Base-by-base conservation (phyloP, 345 rosid species). In the Populus deltoides region DNA sequence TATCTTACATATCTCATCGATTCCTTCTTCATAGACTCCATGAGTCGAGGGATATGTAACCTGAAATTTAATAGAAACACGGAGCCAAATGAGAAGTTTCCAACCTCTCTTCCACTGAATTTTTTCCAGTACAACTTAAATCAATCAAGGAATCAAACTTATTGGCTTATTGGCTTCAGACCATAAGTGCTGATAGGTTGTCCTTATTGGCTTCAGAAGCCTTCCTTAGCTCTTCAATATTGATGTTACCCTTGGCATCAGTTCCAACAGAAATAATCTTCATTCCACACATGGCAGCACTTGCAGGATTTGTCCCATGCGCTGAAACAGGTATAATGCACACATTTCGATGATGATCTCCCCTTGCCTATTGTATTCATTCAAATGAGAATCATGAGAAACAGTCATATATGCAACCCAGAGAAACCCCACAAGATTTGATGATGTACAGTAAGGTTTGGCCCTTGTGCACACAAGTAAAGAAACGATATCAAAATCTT, bases 251-350 rank as follows among this genome's bases (percentile, higher is more conserved):
- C 89, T 92, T 94, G 75, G 97, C 90, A 86, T 94, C 98, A 78
- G 98, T 94, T 83, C 99, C 99, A 81, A 97, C 92, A 13, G 92
- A 67, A 76, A 97, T 89, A 78, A 97, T 97, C 83, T 97, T 97
- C 99, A 97, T 97, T 33, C 99, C 99, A 66, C 97, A 92, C 98
- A 94, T 94, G 43, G 99, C 97, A 86, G 99, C 99, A 86, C 93
- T 97, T 17, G 99, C 99, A 84, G 99, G 99, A 84, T 97, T 97
- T 81, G 98, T 97, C 67, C 98, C 98, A 68, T 97, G 99, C 71
- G 99, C 99, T 77, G 99, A 97, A 79, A 94, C 98, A 59, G 99
- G 98, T 55, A 97, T 97, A 78, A 97, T 97, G 86, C 99, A 94
- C 72, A 97, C 99, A 77, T 97, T 83, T 67, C 99, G 90, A 82